Conservation (phyloP, 1,284 basidiomycete species). For the Sanghuangporus sanghuang region DNA sequence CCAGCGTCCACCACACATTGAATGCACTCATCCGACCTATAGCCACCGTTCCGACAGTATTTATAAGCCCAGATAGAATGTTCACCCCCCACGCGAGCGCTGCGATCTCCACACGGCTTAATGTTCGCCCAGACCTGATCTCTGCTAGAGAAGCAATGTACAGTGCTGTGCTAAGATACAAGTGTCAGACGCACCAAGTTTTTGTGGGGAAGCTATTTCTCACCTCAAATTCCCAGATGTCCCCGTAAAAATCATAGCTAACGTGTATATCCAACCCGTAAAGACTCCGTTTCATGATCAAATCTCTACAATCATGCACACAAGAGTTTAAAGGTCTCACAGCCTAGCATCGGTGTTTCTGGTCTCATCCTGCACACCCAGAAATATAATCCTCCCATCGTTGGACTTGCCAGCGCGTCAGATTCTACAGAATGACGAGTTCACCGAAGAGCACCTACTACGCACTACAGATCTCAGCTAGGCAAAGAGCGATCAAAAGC, state of each 20-base stretch:
- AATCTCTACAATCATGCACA: slow-evolving; percentile 5
- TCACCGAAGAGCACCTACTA: slow-evolving; percentile 35
- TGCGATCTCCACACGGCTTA: slow-evolving; percentile 46
- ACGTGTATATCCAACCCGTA: slow-evolving; percentile 58
- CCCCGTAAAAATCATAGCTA: slow-evolving; percentile 57
- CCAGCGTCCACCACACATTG: slow-evolving; percentile 59
- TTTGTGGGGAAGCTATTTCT: neutral
- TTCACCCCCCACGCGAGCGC: slow-evolving; percentile 57
- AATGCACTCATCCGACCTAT: slow-evolving; percentile 52
- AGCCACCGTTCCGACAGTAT: slow-evolving; percentile 50
- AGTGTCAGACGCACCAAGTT: neutral
- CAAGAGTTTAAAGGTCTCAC: slow-evolving; percentile 28
- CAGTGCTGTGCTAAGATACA: slow-evolving; percentile 40
- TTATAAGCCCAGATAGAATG: slow-evolving; percentile 48
- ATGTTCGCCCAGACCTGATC: slow-evolving; percentile 39
- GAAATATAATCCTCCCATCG: slow-evolving; percentile 56
- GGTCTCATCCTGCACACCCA: slow-evolving; percentile 65
- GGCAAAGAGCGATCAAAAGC: slow-evolving; percentile 50
- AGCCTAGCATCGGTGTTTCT: slow-evolving; percentile 47
- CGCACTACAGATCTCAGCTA: slow-evolving; percentile 57
- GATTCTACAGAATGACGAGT: neutral
- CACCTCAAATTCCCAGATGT: slow-evolving; percentile 56
- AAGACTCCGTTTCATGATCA: slow-evolving; percentile 30
- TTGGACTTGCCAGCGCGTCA: slow-evolving; percentile 32
- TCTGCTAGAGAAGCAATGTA: slow-evolving; percentile 52